A percentile compares a stretch with the other conserved stretches of the same genome.
phyloP scores from a whole-genome alignment of 805 yeast species.

The Candida boleticola region DNA sequence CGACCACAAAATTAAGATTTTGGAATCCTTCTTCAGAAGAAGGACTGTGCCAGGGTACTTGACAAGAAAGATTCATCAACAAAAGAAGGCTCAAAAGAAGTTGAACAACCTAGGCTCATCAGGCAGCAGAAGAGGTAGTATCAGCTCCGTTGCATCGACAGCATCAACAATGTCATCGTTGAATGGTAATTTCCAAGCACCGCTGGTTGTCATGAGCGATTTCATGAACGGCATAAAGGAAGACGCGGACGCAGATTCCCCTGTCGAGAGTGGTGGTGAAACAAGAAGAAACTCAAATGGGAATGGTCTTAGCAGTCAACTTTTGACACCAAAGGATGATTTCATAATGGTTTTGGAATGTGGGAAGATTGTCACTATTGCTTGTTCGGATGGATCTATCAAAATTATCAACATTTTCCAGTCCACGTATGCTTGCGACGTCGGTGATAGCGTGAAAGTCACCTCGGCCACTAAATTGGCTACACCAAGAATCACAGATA shows the following conservation, averaged over 20 bases:
- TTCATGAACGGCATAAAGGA: background rate
- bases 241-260: background rate
- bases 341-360: constrained; percentile 51
- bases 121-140: constrained; percentile 30
- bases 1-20: constrained; percentile 30
- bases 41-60: constrained; percentile 49
- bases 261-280: background rate
- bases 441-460: constrained; percentile 18
- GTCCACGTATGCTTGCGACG: constrained; percentile 15
- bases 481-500: constrained; percentile 74
- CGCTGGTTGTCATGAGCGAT: constrained; percentile 9
- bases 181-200: constrained; percentile 37
- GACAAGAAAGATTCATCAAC: constrained; percentile 30
- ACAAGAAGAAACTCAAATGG: background rate
- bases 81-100: constrained; percentile 14
- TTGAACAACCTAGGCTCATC: constrained; percentile 3
- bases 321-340: constrained; percentile 31
- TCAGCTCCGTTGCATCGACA: constrained; percentile 17
- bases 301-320: background rate
- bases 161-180: constrained; percentile 19
- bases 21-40: constrained; percentile 61
- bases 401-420: constrained; percentile 25
- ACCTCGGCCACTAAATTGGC: constrained; percentile 53
- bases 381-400: constrained; percentile 48
- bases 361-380: constrained; percentile 49